Conservation (phyloP, 805 yeast species). For the Trichomonascus vanleenenianus region DNA sequence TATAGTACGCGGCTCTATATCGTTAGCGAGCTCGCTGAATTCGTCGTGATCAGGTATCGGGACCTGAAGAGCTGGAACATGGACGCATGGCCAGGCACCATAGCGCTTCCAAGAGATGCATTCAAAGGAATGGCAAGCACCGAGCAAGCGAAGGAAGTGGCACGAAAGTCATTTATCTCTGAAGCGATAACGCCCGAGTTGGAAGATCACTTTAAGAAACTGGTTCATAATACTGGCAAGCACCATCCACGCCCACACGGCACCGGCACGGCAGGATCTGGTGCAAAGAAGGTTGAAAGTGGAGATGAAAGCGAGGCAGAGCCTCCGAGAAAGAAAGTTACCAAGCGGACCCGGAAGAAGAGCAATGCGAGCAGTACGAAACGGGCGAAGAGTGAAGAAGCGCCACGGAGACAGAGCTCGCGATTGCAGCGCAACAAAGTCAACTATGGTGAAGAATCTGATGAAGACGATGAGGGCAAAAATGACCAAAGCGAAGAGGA, state of each 20-base stretch:
- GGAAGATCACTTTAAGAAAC: constrained; percentile 6
- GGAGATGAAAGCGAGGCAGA: not conserved
- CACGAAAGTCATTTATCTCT: constrained; percentile 49
- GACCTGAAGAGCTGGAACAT: constrained; percentile 59
- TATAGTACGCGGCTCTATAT: constrained; percentile 41
- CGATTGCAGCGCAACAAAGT: not conserved
- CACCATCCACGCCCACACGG: not conserved
- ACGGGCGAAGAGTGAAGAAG: constrained; percentile 19
- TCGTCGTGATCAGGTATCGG: constrained; percentile 51
- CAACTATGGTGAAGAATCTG: constrained; percentile 17
- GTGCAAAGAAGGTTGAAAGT: not conserved
- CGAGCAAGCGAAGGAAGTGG: constrained; percentile 48
- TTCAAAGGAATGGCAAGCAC: constrained; percentile 53
- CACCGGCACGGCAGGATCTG: not conserved
- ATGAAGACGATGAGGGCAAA: constrained; percentile 13
- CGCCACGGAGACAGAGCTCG: constrained; percentile 9
- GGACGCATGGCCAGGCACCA: constrained; percentile 75
- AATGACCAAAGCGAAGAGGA: constrained; percentile 12
- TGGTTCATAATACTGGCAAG: constrained; percentile 1
- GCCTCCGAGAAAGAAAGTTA: not conserved
- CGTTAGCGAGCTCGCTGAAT: constrained; percentile 66
- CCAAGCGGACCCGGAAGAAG: constrained; percentile 1
- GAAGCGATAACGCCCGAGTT: constrained; percentile 32
- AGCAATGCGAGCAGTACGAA: constrained; percentile 1
- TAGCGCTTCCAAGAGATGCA: constrained; percentile 61